Conservation (phyloP, 257 asterid species). For the Handroanthus guayacan region DNA sequence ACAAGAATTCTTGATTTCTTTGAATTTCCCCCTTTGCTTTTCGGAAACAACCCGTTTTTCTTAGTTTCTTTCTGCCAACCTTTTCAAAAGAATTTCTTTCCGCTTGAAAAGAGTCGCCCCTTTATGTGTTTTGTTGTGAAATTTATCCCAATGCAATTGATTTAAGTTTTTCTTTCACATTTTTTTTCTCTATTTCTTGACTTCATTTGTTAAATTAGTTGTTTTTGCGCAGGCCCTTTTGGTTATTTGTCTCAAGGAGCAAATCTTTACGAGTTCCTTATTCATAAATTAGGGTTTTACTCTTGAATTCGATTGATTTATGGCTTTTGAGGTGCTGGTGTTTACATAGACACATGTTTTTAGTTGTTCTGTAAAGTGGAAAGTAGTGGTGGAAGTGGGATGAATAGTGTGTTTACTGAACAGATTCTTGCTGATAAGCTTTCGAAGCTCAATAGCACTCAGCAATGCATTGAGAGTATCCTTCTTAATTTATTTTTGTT, state of each 20-base stretch:
- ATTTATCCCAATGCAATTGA: conserved; percentile 33
- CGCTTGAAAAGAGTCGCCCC: conserved; percentile 12
- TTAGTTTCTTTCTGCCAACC: conserved; percentile 28
- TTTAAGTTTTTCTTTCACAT: background rate
- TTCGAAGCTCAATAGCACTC: conserved; percentile 85
- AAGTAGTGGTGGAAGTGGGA: conserved; percentile 53
- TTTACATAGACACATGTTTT: conserved; percentile 1
- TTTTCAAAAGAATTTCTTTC: background rate
- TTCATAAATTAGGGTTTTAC: conserved; percentile 39
- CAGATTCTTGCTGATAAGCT: conserved; percentile 91
- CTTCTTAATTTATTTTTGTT: conserved; percentile 34
- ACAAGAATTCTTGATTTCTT: conserved; percentile 15
- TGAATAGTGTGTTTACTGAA: conserved; percentile 79
- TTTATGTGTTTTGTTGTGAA: background rate
- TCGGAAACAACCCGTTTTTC: background rate
- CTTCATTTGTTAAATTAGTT: conserved; percentile 46
- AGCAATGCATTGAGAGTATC: conserved; percentile 97
- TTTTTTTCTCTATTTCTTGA: background rate
- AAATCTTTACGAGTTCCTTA: conserved; percentile 19
- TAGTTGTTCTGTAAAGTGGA: conserved; percentile 33
- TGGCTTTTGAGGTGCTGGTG: conserved; percentile 31
- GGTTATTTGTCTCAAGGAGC: conserved; percentile 37
- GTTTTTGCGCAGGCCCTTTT: conserved; percentile 44
- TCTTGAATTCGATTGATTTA: conserved; percentile 29
- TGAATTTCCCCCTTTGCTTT: conserved; percentile 10